A percentile compares a stretch with the other conserved stretches of the same genome.
These are phyloP conservation scores for Candida pseudoviswanathii DNA, from an alignment of 1,139 yeast species.

Conservation along the genomic window DNA sequence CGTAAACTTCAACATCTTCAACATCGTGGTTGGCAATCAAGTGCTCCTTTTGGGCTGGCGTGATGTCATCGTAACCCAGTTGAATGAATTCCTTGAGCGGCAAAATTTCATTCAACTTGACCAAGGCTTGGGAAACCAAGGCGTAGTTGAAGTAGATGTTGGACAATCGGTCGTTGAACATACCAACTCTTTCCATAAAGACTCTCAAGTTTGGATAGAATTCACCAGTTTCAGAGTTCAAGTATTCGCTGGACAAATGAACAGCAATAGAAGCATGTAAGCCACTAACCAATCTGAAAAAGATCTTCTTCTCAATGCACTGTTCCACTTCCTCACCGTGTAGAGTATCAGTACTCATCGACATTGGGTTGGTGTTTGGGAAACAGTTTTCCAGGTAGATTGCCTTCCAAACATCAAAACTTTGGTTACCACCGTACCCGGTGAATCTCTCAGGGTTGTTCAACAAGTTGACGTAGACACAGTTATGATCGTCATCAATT, in stretches of 20 bases:
- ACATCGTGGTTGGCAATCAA: constrained; percentile 46
- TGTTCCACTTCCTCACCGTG: constrained; percentile 52
- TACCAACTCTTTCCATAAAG: constrained; percentile 89
- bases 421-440: constrained; percentile 92
- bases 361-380: constrained; percentile 50
- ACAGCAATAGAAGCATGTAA: constrained; percentile 96
- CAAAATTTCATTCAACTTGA: constrained; percentile 51
- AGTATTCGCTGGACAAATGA: constrained; percentile 84
- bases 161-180: constrained; percentile 83
- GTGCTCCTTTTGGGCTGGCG: constrained; percentile 37
- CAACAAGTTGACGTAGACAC: constrained; percentile 83
- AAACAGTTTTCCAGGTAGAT: constrained; percentile 93
- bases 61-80: constrained; percentile 24
- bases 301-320: constrained; percentile 84
- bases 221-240: constrained; percentile 69
- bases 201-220: constrained; percentile 83
- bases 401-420: constrained; percentile 90
- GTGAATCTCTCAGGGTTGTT: constrained; percentile 96
- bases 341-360: constrained; percentile 22
- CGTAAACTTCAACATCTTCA: constrained; percentile 39
- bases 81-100: constrained; percentile 29
- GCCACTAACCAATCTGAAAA: constrained; percentile 85
- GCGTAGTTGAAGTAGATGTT: constrained; percentile 94
- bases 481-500: constrained; percentile 58
- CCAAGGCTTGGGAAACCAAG: constrained; percentile 76